A percentile compares a stretch with the other conserved stretches of the same genome.
Evolutionary conservation across 164 flowering plant species (phyloP).

Genomic region (Vitis rotundifolia): DNA sequence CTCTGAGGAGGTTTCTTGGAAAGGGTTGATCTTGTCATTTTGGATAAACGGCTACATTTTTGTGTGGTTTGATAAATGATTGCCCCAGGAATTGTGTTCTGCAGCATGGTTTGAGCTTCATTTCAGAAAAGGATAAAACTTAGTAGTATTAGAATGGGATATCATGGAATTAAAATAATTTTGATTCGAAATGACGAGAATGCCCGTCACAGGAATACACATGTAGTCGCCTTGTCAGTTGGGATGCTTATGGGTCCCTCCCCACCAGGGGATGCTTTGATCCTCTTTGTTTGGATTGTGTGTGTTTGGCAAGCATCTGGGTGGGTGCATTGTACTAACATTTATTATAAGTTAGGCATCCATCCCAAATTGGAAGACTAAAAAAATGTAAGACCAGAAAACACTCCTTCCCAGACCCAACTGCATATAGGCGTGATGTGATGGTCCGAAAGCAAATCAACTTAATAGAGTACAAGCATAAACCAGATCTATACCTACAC

Average conservation of each 20-base stretch:
- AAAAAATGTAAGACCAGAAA: constrained; percentile 12
- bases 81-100: no score
- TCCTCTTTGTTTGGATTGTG: not conserved
- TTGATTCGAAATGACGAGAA: not conserved
- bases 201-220: constrained; percentile 7
- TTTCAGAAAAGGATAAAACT: not conserved
- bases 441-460: not conserved
- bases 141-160: not conserved
- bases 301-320: no score
- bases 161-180: not conserved
- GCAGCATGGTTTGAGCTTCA: not conserved
- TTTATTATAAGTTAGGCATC: constrained; percentile 20
- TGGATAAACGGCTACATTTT: not conserved
- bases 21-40: constrained; percentile 19
- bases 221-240: constrained; percentile 1
- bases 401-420: constrained; percentile 12
- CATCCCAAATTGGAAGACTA: constrained; percentile 8
- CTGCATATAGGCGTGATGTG: constrained; percentile 15
- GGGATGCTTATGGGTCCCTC: constrained; percentile 17
- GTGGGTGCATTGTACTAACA: constrained; percentile 14
- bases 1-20: constrained; percentile 6
- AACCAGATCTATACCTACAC: not conserved
- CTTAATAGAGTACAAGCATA: not conserved
- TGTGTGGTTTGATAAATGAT: no score
- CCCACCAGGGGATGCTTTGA: not conserved